A percentile compares a stretch with the other conserved stretches of the same genome.
Conservation (phyloP, 139 green algal species). For the Tetratostichococcus sp. region DNA sequence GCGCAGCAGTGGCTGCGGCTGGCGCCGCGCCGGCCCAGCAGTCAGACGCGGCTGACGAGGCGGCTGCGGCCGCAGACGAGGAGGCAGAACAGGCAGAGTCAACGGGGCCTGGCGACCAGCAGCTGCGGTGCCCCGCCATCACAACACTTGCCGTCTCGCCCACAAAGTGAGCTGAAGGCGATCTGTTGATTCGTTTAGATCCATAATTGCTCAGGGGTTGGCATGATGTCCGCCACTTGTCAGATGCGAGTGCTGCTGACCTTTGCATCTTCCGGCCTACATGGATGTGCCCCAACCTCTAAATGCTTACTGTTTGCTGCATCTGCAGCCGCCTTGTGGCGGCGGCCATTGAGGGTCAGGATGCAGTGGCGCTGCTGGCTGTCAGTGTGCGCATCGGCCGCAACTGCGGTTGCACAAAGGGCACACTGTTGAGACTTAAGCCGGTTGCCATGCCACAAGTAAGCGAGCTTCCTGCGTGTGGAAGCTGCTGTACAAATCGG, state of each 20-base stretch:
- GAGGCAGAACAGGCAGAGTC: background rate
- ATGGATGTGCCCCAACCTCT: too few relatives aligned
- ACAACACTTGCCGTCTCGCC: constrained; percentile 7
- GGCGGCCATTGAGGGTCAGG: constrained; percentile 36
- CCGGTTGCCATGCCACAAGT: background rate
- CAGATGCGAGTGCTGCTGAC: too few relatives aligned
- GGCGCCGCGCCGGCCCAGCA: too few relatives aligned
- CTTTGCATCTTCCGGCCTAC: too few relatives aligned
- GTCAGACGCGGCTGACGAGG: too few relatives aligned
- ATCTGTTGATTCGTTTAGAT: too few relatives aligned
- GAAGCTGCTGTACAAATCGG: background rate
- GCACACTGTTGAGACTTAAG: background rate
- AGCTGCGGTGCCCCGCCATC: background rate
- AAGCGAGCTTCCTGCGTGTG: background rate
- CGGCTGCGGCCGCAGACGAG: background rate
- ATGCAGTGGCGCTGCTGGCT: constrained; percentile 36
- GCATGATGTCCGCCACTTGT: too few relatives aligned
- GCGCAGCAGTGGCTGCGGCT: too few relatives aligned
- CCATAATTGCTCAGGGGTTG: too few relatives aligned
- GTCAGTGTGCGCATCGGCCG: constrained; percentile 3
- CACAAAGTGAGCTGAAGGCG: background rate
- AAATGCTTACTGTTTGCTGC: too few relatives aligned
- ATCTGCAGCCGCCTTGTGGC: constrained; percentile 16
- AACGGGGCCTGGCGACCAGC: background rate
- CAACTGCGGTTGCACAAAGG: background rate